Evolutionary conservation across 495 filamentous ascomycete genomes (phyloP).

Genomic region (Annulohypoxylon nitens): DNA sequence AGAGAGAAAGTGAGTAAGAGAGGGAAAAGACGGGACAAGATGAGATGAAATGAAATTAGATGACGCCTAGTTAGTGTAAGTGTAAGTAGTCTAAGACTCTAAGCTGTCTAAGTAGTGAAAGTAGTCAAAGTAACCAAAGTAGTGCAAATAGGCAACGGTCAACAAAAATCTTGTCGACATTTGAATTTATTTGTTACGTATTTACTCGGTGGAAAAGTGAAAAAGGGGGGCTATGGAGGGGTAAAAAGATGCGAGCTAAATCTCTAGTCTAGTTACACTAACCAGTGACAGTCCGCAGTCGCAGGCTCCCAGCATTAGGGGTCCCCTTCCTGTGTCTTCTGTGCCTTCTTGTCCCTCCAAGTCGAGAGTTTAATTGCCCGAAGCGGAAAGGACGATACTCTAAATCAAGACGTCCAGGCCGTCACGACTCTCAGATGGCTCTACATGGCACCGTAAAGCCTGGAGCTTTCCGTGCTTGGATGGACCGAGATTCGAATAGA

Average conservation of each 20-base stretch:
- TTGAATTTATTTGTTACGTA: conserved; percentile 5
- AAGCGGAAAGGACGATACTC: conserved; percentile 12
- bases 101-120: too few species aligned
- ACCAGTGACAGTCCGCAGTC: not conserved
- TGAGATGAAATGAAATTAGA: conserved; percentile 17
- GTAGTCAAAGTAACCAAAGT: too few species aligned
- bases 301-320: not conserved
- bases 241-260: conserved; percentile 6
- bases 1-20: not conserved
- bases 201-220: conserved; percentile 14
- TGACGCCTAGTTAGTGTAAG: conserved; percentile 11
- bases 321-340: not conserved
- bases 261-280: conserved; percentile 22
- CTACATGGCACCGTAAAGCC: not conserved
- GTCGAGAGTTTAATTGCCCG: conserved; percentile 9
- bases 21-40: not conserved
- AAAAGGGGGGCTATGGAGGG: conserved; percentile 11
- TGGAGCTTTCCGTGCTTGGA: conserved; percentile 7
- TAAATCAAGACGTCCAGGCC: not conserved
- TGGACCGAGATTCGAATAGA: conserved; percentile 23
- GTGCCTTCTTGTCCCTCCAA: too few species aligned
- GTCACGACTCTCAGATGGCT: not conserved
- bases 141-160: conserved; percentile 14
- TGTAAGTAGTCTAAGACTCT: not conserved
- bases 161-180: conserved; percentile 42